Evolutionary conservation across 352 stramenopile genomes (phyloP).

Genomic region (Globisporangium solare): DNA sequence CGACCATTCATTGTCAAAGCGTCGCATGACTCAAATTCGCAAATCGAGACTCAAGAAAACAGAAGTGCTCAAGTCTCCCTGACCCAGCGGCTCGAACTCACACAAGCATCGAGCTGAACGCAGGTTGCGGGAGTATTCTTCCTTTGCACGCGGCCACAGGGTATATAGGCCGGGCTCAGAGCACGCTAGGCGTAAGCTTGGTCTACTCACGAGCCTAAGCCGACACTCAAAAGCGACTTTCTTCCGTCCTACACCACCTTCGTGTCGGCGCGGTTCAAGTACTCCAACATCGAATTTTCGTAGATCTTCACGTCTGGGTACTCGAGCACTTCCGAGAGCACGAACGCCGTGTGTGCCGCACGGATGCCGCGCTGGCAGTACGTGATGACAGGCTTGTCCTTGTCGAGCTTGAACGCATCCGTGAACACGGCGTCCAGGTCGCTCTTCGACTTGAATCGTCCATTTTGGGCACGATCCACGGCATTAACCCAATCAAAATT

Average conservation of each 20-base stretch:
- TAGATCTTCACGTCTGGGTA: slow-evolving; percentile 58
- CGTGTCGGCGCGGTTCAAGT: slow-evolving; percentile 67
- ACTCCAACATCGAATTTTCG: slow-evolving; percentile 77
- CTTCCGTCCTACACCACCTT: slow-evolving; percentile 25
- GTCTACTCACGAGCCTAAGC: too few relatives aligned
- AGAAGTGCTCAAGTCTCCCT: too few relatives aligned
- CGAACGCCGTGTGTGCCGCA: slow-evolving; percentile 62
- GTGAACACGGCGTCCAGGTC: slow-evolving; percentile 50
- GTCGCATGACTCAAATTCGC: too few relatives aligned
- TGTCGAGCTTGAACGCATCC: slow-evolving; percentile 30
- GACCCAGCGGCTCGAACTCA: too few relatives aligned
- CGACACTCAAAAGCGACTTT: too few relatives aligned
- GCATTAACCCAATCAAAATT: slow-evolving; percentile 72
- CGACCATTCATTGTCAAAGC: too few relatives aligned
- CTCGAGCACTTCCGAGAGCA: slow-evolving; percentile 53
- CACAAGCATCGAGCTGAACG: too few relatives aligned
- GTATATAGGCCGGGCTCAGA: too few relatives aligned
- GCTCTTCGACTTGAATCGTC: slow-evolving; percentile 53
- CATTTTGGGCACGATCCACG: slow-evolving; percentile 39
- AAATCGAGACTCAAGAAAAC: too few relatives aligned
- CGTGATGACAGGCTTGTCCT: slow-evolving; percentile 47
- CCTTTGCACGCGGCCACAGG: too few relatives aligned
- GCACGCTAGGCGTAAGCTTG: too few relatives aligned
- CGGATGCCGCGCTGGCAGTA: slow-evolving; percentile 77
- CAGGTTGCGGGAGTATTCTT: too few relatives aligned